Evolutionary conservation across 2,329 filamentous ascomycete species (phyloP), one percentile per base, ranked within the genome.

Genomic region (Diaporthe caulivora): DNA sequence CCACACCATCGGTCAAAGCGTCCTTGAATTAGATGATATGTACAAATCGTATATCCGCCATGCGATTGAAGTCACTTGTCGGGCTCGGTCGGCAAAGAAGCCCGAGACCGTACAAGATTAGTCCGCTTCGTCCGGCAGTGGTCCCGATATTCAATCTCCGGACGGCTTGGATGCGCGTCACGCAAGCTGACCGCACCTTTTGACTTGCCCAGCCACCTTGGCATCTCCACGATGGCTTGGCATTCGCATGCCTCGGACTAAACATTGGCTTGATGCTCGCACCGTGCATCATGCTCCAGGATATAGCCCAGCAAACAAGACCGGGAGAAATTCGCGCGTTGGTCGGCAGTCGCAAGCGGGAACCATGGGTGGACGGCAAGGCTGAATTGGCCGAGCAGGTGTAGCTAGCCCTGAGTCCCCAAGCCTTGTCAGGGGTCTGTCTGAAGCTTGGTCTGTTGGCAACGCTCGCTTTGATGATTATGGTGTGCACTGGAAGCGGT

Each of bases 201-300:
- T 51, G 60, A 51, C 60, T 65, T 51, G 44, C 29, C 21, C 29
- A 26, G 29, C 21, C 31, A 65, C 29, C 60, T 65, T 65, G 60
- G 60, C 60, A 47, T 51, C 26, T 65, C 62, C 62, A 65, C 57
- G 62, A 18, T 34, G n/a, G 44, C 62, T 65, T 65, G 62, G 62
- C 62, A 49, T 15, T 51, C 44, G 15, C 10, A 51, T 24, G 29
- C 26, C 21, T 31, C 21, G 37, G 37, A 10, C 17, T n/a, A 11
- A 18, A 21, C 24, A 15, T 44, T 51, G 44, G 21, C 44, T 37
- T 24, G 62, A 37, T 51, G 17, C 8, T 51, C 29, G 62, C 62
- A 51, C 44, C 62, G 62, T 51, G 44, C 24, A 51, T 37, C 29
- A 24, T n/a, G 26, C 42, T 18, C 18, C 21, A 31, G 11, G 40